phyloP scores from a whole-genome alignment of 2,329 filamentous ascomycete species.

The Phaeomoniella chlamydospora region DNA sequence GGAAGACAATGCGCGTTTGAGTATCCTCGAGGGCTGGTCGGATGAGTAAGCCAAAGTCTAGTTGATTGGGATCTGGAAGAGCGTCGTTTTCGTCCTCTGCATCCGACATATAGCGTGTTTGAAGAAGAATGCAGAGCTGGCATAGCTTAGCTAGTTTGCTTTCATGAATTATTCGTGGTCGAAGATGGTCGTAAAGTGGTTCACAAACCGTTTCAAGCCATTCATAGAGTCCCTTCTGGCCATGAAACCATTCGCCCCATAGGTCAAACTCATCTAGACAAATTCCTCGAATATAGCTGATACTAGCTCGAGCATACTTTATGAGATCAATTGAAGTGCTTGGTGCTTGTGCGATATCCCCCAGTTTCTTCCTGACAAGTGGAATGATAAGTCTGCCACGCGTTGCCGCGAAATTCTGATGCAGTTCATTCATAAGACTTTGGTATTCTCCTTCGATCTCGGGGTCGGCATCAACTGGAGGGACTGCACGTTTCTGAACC shows the following conservation, averaged over 20 bases:
- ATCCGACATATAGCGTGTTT: constrained; percentile 50
- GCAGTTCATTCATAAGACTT: constrained; percentile 49
- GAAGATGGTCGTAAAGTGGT: constrained; percentile 51
- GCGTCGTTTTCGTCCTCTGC: constrained; percentile 38
- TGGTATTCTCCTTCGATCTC: constrained; percentile 50
- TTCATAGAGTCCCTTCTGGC: constrained; percentile 47
- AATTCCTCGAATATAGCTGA: constrained; percentile 50
- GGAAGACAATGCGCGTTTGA: constrained; percentile 52
- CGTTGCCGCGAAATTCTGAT: constrained; percentile 47
- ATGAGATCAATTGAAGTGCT: constrained; percentile 50
- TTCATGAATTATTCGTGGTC: constrained; percentile 52
- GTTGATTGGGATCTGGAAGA: constrained; percentile 31
- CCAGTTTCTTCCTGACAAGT: constrained; percentile 45
- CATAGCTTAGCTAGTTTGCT: constrained; percentile 52
- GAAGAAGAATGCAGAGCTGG: constrained; percentile 50
- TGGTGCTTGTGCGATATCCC: constrained; percentile 40
- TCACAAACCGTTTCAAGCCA: constrained; percentile 55
- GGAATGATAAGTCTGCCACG: constrained; percentile 45
- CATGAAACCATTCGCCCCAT: constrained; percentile 53
- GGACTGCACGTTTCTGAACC: constrained; percentile 51
- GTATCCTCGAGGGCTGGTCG: constrained; percentile 54
- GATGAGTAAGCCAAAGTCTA: constrained; percentile 49
- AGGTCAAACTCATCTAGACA: constrained; percentile 54
- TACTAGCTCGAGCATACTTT: constrained; percentile 47
- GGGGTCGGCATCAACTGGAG: constrained; percentile 43